Conservation (phyloP, 2,329 filamentous ascomycete species). For the Fusarium pseudograminearum region DNA sequence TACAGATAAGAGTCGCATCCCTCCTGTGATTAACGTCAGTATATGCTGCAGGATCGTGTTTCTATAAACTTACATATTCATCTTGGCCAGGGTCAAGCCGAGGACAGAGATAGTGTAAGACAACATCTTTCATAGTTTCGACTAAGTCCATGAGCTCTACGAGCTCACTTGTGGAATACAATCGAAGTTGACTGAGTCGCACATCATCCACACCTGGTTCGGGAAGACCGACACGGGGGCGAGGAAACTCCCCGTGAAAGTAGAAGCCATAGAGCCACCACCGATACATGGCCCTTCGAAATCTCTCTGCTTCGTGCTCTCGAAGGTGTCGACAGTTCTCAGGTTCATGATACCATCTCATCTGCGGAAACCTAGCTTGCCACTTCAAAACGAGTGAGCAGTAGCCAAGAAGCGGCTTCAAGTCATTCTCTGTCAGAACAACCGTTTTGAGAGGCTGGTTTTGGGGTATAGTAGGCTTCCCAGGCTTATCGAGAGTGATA, state of each 20-base stretch:
- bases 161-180: slow-evolving; percentile 58
- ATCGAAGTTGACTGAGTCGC: slow-evolving; percentile 59
- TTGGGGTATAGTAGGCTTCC: slow-evolving; percentile 24
- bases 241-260: slow-evolving; percentile 61
- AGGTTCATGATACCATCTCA: slow-evolving; percentile 61
- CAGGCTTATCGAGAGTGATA: slow-evolving; percentile 38
- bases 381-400: slow-evolving; percentile 55
- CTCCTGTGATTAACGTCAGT: slow-evolving; percentile 34
- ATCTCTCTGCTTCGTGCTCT: slow-evolving; percentile 58
- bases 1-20: slow-evolving; percentile 39
- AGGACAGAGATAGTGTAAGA: slow-evolving; percentile 61
- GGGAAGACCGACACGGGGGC: slow-evolving; percentile 54
- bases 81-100: slow-evolving; percentile 55
- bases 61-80: slow-evolving; percentile 50
- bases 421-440: slow-evolving; percentile 51
- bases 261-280: slow-evolving; percentile 68
- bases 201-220: slow-evolving; percentile 57
- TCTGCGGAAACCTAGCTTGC: slow-evolving; percentile 57
- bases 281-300: slow-evolving; percentile 63
- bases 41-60: background rate
- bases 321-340: slow-evolving; percentile 60
- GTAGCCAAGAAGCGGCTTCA: slow-evolving; percentile 51
- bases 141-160: slow-evolving; percentile 61
- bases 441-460: slow-evolving; percentile 40
- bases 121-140: slow-evolving; percentile 58